Conservation (phyloP, 2,329 filamentous ascomycete species). For the Aquanectria penicillioides region DNA sequence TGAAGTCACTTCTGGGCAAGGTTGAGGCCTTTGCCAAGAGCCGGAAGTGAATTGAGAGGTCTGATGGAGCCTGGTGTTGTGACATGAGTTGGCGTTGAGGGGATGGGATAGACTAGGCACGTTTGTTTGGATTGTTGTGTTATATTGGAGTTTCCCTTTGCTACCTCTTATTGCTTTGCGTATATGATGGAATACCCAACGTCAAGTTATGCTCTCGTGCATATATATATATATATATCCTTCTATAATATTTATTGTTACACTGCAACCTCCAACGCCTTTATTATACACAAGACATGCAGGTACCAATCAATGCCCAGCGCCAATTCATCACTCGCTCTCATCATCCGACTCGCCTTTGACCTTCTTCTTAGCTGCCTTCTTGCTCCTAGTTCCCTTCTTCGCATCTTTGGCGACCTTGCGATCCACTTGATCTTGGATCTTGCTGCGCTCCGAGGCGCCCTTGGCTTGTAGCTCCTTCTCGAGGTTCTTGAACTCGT, state of each 20-base stretch:
- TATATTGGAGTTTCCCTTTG: conserved; percentile 3
- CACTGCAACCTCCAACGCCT: not conserved
- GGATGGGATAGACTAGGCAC: not conserved
- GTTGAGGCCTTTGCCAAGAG: conserved; percentile 62
- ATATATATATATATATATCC: not conserved
- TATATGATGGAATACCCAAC: conserved; percentile 20
- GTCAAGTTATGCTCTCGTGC: not conserved
- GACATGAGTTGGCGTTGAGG: conserved; percentile 29
- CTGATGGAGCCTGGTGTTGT: not conserved
- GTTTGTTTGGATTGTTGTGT: conserved; percentile 4
- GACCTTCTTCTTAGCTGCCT: conserved; percentile 46
- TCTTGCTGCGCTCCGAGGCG: conserved; percentile 74
- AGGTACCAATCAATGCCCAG: not conserved
- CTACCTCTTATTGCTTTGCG: not conserved
- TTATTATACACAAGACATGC: not conserved
- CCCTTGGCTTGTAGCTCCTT: conserved; percentile 74
- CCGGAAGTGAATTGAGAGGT: conserved; percentile 39
- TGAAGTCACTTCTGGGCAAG: conserved; percentile 76
- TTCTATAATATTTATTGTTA: not conserved
- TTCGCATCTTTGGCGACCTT: conserved; percentile 61
- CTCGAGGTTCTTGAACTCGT: conserved; percentile 76
- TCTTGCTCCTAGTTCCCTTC: conserved; percentile 38
- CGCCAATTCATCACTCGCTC: conserved; percentile 39
- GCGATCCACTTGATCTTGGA: conserved; percentile 82
- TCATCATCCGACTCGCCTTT: conserved; percentile 47